Percentiles rank a stretch among this genome's conserved stretches.
These are phyloP conservation scores for Drechslera avenae DNA, from an alignment of 2,329 filamentous ascomycete species.

Conservation along the genomic window DNA sequence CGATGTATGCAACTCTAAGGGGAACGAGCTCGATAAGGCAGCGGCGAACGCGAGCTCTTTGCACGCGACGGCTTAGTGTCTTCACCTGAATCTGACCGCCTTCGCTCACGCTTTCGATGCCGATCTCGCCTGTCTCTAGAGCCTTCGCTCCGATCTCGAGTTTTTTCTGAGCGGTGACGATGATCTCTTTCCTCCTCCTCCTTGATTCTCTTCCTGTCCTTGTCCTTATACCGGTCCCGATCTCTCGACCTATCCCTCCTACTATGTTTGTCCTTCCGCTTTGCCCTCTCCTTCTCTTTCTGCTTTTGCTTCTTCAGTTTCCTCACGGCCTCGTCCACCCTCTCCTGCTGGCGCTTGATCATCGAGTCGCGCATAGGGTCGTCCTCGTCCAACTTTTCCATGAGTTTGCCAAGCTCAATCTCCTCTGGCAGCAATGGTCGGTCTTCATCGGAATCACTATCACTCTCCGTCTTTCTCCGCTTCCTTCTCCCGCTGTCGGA, in stretches of 20 bases:
- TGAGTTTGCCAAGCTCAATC: conserved; percentile 73
- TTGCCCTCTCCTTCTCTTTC: conserved; percentile 54
- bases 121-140: conserved; percentile 14
- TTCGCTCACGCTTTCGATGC: conserved; percentile 17
- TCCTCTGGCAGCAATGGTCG: conserved; percentile 80
- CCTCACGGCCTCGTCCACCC: conserved; percentile 73
- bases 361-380: conserved; percentile 96
- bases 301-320: conserved; percentile 57
- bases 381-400: conserved; percentile 86
- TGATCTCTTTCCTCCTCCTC: conserved; percentile 19
- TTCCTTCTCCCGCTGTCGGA: conserved; percentile 55
- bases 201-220: conserved; percentile 29
- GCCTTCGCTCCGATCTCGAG: conserved; percentile 20
- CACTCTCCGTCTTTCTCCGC: conserved; percentile 54
- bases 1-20: conserved; percentile 1
- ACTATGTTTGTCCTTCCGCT: conserved; percentile 43
- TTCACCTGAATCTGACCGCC: conserved; percentile 9
- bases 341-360: conserved; percentile 88
- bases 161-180: conserved; percentile 19
- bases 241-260: conserved; percentile 32
- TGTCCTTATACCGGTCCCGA: conserved; percentile 25
- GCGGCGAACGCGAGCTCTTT: conserved; percentile 20
- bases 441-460: conserved; percentile 50
- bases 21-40: conserved; percentile 27
- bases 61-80: conserved; percentile 14